Conservation (phyloP, 2,329 filamentous ascomycete genomes). For the Claviceps sp. region DNA sequence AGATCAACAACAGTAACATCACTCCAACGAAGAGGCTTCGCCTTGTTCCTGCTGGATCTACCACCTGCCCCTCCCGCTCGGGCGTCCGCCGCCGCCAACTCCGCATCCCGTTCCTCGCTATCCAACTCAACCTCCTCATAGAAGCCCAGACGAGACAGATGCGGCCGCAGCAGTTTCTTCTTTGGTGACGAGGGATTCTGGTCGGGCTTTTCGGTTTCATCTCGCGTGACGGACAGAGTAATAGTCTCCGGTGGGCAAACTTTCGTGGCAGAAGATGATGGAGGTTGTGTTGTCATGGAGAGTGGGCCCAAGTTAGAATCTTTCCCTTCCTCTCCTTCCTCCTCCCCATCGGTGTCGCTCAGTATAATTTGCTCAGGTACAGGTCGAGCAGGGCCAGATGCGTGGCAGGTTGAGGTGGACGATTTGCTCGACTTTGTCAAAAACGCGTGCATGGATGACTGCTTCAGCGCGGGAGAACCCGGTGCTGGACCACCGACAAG, state of each 20-base stretch:
- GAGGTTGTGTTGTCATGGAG: neutral
- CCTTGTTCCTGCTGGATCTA: conserved; percentile 2
- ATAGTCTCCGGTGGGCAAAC: neutral
- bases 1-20: conserved; percentile 22
- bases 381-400: neutral
- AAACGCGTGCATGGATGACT: conserved; percentile 21
- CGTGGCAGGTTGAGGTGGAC: neutral
- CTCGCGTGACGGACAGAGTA: neutral
- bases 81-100: conserved; percentile 6
- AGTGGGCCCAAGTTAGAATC: conserved; percentile 8
- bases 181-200: conserved; percentile 8
- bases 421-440: conserved; percentile 2
- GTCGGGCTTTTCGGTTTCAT: neutral
- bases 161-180: conserved; percentile 27
- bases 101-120: conserved; percentile 13
- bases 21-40: conserved; percentile 14
- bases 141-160: conserved; percentile 24
- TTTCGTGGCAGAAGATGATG: neutral
- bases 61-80: conserved; percentile 7
- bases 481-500: neutral
- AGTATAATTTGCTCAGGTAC: neutral
- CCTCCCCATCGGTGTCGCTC: neutral
- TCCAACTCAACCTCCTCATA: conserved; percentile 20
- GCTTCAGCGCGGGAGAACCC: conserved; percentile 13
- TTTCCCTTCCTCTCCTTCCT: conserved; percentile 1